phyloP scores from a whole-genome alignment of 148 eudicot genomes.

The Rheum nobile region DNA sequence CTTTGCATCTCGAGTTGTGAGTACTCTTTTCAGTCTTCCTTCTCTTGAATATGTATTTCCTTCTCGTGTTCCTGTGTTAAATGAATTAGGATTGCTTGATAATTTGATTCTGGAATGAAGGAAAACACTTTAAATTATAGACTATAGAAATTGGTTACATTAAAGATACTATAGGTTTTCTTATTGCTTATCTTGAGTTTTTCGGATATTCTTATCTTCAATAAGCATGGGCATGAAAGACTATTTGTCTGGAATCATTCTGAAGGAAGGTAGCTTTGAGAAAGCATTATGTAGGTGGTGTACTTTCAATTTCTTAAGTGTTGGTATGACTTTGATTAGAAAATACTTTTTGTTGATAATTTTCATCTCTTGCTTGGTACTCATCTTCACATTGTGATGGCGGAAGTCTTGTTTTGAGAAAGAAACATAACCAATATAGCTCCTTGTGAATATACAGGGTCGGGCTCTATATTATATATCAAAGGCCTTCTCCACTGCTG shows the following conservation, averaged over 20 bases:
- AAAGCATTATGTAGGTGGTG: background rate
- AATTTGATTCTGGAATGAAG: no score
- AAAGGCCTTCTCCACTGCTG: conserved; percentile 72
- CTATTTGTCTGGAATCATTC: background rate
- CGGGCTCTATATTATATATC: conserved; percentile 79
- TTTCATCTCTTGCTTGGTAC: background rate
- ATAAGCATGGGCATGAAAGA: background rate
- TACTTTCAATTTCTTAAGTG: background rate
- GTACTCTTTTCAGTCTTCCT: no score
- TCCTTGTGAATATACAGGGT: conserved; percentile 37
- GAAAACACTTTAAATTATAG: no score
- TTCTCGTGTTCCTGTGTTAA: no score
- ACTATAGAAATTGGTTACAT: no score
- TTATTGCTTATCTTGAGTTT: no score
- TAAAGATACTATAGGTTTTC: no score
- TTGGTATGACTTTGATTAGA: background rate
- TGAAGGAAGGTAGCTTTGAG: background rate
- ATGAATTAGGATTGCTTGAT: no score
- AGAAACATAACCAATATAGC: background rate
- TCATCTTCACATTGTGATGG: background rate
- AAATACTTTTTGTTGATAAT: background rate
- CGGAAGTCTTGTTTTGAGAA: background rate
- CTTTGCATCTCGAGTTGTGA: conserved; percentile 77
- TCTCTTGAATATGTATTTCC: no score
- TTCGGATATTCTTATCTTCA: background rate